Base-by-base conservation (phyloP, 352 stramenopile species). In the Pythium rhizo-oryzae region DNA sequence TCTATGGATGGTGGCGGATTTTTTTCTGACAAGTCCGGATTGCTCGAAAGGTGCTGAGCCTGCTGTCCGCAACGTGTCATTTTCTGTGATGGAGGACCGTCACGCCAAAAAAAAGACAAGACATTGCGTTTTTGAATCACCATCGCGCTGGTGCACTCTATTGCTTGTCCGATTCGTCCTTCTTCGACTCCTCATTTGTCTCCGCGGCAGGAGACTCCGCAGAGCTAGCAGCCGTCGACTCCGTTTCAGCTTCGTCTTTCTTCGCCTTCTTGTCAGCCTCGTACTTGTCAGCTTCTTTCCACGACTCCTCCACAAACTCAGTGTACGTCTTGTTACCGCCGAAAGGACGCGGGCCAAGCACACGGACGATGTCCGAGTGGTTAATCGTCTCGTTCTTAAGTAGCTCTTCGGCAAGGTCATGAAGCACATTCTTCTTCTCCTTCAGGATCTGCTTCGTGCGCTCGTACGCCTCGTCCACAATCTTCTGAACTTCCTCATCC, bases 381-480 rank as follows among this genome's bases (percentile, higher is more conserved):
- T 98, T 99, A 70, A 99, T 99, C n/a, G 97, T 99, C 87, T 99
- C 97, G 72, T 99, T 98, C 72, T 98, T 92, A 24, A 99, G 85
- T 52, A 99, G 79, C 58, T 98, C 81, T 62, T 99, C 89, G 0
- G 97, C 97, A 43, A 99, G 81, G 43, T 96, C 81, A 69, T 97
- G 81, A 21, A 99, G 82, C 66, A 97, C 80, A 21, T 77, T 73
- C 66, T 99, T 97, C 75, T 99, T 98, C 15, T 98, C 89, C n/a
- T 73, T 64, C 37, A 99, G 78, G 37, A 99, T 85, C 65, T 93
- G 70, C 56, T 99, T 87, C 21, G 97, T 99, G 65, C 96, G 84
- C 52, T 95, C 69, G 82, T 99, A 99, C n/a, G 97, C 96, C 44
- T 91, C 87, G 57, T 98, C 87, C n/a, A 99, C 96, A 70, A 99